Base-by-base conservation (phyloP, 2,329 filamentous ascomycete genomes). In the Monosporascus ibericus region DNA sequence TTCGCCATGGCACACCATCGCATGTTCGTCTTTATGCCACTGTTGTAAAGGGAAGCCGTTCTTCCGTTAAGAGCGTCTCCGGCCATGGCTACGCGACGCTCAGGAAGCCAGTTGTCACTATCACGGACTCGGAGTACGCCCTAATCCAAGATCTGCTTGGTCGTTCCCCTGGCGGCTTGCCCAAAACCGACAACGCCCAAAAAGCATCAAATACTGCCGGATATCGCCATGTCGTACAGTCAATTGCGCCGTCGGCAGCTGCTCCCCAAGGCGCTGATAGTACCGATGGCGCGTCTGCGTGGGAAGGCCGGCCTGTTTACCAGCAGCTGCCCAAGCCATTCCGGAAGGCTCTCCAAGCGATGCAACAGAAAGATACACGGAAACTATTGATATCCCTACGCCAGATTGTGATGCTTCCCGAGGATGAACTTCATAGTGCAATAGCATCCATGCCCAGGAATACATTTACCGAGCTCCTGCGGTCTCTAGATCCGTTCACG, bases 401-500 rank as follows among this genome's bases (percentile, higher is more conserved):
- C n/a, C 30, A 30, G 18, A 56, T 65, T 25, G 55, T 57, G 6
- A 63, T 39, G 3, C 58, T 67, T 34, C 30, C 52, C 3, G 50
- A 63, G n/a, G 47, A 59, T 1, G 56, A 58, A 5, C 61, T 68
- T 17, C 60, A 68, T 7, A 55, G 65, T 6, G 63, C 71, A 44
- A 58, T 75, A 6, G 57, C 57, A 15, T 48, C 55, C 0, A 63
- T 90, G 22, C 75, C 85, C 0, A 66, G 74, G 2, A 71, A 76
- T 1, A 77, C 77, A 1, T 84, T 90, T 61, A 81, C 82, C 1
- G 82, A 87, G 56, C 77, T 87, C 9, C 65, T 92, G 30, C 76
- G 77, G 36, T 73, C 76, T 5, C 67, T 91, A 8, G 82, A 88
- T 52, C 85, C 87, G 0, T 61, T 79, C 5, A 62, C 67, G 22